Conservation (phyloP, 495 filamentous ascomycete species). For the Schizothecium vesticola region DNA sequence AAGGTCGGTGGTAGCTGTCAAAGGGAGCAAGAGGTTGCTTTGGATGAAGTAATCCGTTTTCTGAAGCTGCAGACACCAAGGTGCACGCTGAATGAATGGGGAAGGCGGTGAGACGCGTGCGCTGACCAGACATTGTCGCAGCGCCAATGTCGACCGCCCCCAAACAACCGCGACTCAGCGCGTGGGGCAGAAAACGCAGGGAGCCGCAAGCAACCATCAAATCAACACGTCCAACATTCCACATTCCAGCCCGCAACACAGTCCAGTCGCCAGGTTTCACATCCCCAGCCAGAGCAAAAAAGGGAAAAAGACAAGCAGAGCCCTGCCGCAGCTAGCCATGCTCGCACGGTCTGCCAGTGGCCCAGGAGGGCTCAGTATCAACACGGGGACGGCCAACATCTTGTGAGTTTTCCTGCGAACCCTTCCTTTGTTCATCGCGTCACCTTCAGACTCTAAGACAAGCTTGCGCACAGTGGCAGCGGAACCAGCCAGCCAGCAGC, state of each 20-base stretch:
- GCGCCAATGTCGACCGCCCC: neutral
- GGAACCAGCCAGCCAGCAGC: slow-evolving; percentile 36
- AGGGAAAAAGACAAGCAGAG: neutral
- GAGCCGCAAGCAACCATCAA: neutral
- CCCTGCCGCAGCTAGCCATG: slow-evolving; percentile 39
- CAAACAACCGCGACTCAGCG: slow-evolving; percentile 8
- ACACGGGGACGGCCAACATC: slow-evolving; percentile 67
- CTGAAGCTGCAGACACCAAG: neutral
- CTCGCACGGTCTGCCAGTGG: slow-evolving; percentile 59
- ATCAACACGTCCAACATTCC: slow-evolving; percentile 10
- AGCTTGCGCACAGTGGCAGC: slow-evolving; percentile 29
- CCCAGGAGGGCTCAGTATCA: slow-evolving; percentile 66
- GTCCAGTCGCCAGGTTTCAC: slow-evolving; percentile 8
- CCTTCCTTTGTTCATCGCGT: neutral
- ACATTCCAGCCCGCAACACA: neutral
- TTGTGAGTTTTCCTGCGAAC: slow-evolving; percentile 41
- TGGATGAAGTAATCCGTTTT: neutral
- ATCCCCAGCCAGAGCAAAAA: neutral
- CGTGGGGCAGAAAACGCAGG: slow-evolving; percentile 18
- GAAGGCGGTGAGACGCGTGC: slow-evolving; percentile 26
- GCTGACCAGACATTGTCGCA: neutral
- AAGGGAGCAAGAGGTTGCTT: slow-evolving; percentile 29
- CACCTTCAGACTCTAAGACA: neutral
- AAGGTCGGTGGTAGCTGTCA: neutral
- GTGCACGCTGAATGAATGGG: slow-evolving; percentile 8